Percentiles rank a stretch among this genome's conserved stretches.
Conservation (phyloP, 208 protist genomes). For the Jaenimonas drosophilae region DNA sequence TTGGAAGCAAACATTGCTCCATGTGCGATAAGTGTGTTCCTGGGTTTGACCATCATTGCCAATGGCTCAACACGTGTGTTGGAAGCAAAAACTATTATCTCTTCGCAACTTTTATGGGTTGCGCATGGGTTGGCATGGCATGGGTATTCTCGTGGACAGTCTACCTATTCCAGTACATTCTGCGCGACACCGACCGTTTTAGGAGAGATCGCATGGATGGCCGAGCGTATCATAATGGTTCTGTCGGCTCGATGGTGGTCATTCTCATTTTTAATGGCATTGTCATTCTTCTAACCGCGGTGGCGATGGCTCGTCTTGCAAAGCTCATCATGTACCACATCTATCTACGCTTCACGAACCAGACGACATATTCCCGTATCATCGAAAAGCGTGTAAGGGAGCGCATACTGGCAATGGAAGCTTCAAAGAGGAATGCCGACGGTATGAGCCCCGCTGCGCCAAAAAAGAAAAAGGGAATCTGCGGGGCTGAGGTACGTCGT, state of each 20-base stretch:
- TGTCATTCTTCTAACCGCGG: constrained; percentile 13
- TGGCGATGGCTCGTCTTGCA: constrained; percentile 27
- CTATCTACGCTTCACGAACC: constrained; percentile 37
- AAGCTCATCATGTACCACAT: constrained; percentile 77
- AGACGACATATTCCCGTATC: constrained; percentile 74
- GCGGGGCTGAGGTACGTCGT: constrained; percentile 38
- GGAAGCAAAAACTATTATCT: constrained; percentile 68
- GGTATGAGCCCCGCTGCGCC: not conserved
- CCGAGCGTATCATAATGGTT: constrained; percentile 41
- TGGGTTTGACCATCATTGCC: constrained; percentile 89
- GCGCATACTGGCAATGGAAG: constrained; percentile 12
- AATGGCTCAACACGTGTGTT: constrained; percentile 87
- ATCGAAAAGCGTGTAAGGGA: constrained; percentile 51
- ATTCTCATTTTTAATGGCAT: constrained; percentile 64
- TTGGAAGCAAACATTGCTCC: constrained; percentile 79
- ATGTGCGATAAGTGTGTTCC: constrained; percentile 89
- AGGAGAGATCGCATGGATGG: constrained; percentile 17
- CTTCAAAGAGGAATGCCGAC: not conserved
- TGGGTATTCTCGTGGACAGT: constrained; percentile 51
- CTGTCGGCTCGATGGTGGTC: constrained; percentile 16
- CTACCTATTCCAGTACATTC: constrained; percentile 37
- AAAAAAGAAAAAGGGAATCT: constrained; percentile 8
- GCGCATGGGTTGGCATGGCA: constrained; percentile 45
- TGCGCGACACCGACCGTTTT: constrained; percentile 31
- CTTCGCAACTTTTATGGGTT: constrained; percentile 65